These are phyloP conservation scores for Quercus alba DNA, from an alignment of 306 rosid species.

Conservation along the genomic window DNA sequence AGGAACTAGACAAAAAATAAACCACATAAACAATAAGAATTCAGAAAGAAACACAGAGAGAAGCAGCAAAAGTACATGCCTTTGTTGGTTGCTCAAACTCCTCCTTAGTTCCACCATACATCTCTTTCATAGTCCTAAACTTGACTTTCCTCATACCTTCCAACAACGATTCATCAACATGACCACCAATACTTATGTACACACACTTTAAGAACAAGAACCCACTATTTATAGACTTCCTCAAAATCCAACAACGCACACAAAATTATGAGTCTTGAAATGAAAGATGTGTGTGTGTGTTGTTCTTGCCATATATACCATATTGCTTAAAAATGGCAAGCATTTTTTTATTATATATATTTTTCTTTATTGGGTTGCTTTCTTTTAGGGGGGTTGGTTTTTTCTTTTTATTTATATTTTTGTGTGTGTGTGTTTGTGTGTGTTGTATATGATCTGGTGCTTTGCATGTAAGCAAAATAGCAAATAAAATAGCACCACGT, in stretches of 20 bases:
- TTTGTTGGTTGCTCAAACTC: background rate
- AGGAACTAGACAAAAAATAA: background rate
- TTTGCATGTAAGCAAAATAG: too few relatives aligned
- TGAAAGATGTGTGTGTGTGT: background rate
- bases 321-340: background rate
- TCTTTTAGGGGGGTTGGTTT: background rate
- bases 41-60: background rate
- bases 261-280: background rate
- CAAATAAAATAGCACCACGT: too few relatives aligned
- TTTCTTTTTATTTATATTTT: too few relatives aligned
- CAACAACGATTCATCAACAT: background rate
- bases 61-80: slow-evolving; percentile 4
- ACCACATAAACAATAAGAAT: background rate
- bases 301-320: background rate
- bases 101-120: background rate
- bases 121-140: slow-evolving; percentile 1
- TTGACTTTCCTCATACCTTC: background rate
- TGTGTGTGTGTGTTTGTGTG: too few relatives aligned
- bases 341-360: background rate
- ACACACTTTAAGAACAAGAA: background rate
- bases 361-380: background rate
- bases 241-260: background rate
- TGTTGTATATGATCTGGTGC: too few relatives aligned
- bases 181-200: background rate
- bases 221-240: background rate